Evolutionary conservation across 768 basidiomycete species (phyloP).

Genomic region (Naematelia aurantialba): DNA sequence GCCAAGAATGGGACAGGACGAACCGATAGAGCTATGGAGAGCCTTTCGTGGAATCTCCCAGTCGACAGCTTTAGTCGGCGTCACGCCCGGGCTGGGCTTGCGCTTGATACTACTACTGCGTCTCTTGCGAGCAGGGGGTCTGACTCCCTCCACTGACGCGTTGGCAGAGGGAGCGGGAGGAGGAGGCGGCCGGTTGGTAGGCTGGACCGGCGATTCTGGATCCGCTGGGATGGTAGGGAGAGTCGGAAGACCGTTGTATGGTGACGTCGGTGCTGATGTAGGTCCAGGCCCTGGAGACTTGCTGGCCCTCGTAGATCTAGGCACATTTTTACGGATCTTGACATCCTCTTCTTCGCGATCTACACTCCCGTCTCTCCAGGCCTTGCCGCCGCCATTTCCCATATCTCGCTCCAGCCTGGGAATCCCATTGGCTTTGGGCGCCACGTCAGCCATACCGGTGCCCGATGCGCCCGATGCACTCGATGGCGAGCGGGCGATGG

Average conservation of each 20-base stretch:
- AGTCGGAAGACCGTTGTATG: constrained; percentile 31
- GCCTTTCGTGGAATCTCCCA: constrained; percentile 89
- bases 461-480: no score
- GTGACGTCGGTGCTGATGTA: background rate
- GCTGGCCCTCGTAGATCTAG: background rate
- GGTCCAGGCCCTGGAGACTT: constrained; percentile 3
- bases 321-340: background rate
- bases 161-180: constrained; percentile 35
- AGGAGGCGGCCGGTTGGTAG: constrained; percentile 11
- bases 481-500: background rate
- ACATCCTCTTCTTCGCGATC: constrained; percentile 12
- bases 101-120: constrained; percentile 37
- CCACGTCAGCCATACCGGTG: background rate
- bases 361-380: constrained; percentile 20
- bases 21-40: constrained; percentile 84
- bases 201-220: background rate
- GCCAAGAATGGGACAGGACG: constrained; percentile 45
- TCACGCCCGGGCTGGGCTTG: constrained; percentile 37
- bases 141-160: constrained; percentile 12
- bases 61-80: constrained; percentile 56
- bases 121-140: constrained; percentile 26
- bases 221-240: constrained; percentile 35
- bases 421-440: background rate
- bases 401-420: background rate
- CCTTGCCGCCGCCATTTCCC: background rate